Base-by-base conservation (phyloP, 148 eudicot genomes). In the Silene conica region DNA sequence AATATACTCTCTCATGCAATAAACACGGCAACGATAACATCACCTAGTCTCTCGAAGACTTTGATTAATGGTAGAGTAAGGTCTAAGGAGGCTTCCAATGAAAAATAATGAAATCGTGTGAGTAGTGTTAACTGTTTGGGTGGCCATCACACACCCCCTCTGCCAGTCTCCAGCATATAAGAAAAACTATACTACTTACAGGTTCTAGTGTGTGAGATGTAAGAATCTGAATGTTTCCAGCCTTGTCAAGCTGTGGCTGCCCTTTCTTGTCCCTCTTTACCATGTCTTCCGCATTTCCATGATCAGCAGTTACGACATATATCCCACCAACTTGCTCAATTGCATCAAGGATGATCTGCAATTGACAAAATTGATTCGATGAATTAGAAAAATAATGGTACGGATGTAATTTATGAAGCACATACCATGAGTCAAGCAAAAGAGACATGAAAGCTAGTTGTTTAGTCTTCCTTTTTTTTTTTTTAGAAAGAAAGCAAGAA, bases 241-340 rank as follows among this genome's bases (percentile, higher is more conserved):
- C 77, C 84, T 94, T 94, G 87, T 89, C 98, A 59, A 89, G 83
- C 34, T 62, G 83, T 66, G 97, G 97, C 55, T 86, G 83, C 28
- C 97, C 97, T 85, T 94, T 94, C 84, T 94, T 94, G 88, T 87
- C 81, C 72, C 98, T 89, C 87, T 94, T 94, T 45, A 89, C 98
- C 98, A 94, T 94, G 74, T 94, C 98, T 84, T 94, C 98, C 11
- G 98, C 98, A 72, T 94, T 94, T 66, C 98, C 98, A 78, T 94
- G 98, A 78, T 94, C 96, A 74, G 98, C 98, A 1, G 97, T 91
- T 16, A 94, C 88, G 62, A 94, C 93, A 76, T 87, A 94, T 69
- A 91, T 88, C 61, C 97, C 98, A 74, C 98, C 97, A 50, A 89
- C 93, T 87, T 88, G 88, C 78, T 91, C 90, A 12, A 94, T 80